Evolutionary conservation across 257 asterid genomes (phyloP).

Genomic region (Nyctanthes arbortristis): DNA sequence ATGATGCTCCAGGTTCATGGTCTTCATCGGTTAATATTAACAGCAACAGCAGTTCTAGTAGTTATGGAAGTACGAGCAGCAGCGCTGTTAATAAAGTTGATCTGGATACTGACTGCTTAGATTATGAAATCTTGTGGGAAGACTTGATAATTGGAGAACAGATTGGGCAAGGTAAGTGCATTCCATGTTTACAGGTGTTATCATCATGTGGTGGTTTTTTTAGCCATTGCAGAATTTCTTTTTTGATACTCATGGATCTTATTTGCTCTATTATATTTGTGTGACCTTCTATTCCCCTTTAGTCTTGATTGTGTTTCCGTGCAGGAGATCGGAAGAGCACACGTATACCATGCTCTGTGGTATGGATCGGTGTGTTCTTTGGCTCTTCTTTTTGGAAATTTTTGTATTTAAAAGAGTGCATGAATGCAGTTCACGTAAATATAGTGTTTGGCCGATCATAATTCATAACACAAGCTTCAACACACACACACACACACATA

Average conservation of each 20-base stretch:
- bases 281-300: slow-evolving; percentile 4
- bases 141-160: slow-evolving; percentile 91
- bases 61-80: slow-evolving; percentile 79
- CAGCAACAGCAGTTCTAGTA: slow-evolving; percentile 87
- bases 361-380: slow-evolving; percentile 90
- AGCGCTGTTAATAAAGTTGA: slow-evolving; percentile 72
- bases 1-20: slow-evolving; percentile 90
- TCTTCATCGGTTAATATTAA: slow-evolving; percentile 69
- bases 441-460: background rate
- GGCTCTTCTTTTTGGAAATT: slow-evolving; percentile 40
- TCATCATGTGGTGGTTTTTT: slow-evolving; percentile 18
- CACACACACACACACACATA: no score
- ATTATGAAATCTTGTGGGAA: slow-evolving; percentile 92
- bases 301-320: slow-evolving; percentile 1
- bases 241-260: slow-evolving; percentile 14
- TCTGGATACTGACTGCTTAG: slow-evolving; percentile 67
- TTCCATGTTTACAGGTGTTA: slow-evolving; percentile 11
- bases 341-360: slow-evolving; percentile 97
- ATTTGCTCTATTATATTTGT: slow-evolving; percentile 12
- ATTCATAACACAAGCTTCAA: no score
- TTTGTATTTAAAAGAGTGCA: slow-evolving; percentile 14
- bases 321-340: no score
- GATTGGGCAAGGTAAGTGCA: slow-evolving; percentile 80
- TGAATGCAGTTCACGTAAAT: background rate
- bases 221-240: slow-evolving; percentile 10